These are phyloP conservation scores for Pichia sp. DNA, from an alignment of 1,139 yeast species.

Conservation along the genomic window DNA sequence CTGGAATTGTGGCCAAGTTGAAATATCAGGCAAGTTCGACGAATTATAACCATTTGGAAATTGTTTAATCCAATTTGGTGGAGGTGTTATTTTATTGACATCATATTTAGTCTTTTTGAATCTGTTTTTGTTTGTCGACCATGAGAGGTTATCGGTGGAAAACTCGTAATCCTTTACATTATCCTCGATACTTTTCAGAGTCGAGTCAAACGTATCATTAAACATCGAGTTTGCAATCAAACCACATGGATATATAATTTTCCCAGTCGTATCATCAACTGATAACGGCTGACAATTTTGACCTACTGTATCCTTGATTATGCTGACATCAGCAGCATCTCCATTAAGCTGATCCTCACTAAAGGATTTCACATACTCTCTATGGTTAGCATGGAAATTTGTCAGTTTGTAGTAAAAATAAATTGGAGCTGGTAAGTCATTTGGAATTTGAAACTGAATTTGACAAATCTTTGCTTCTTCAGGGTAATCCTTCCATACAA, in stretches of 20 bases:
- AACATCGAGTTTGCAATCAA: constrained; percentile 88
- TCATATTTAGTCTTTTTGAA: constrained; percentile 73
- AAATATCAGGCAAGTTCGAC: constrained; percentile 74
- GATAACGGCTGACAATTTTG: constrained; percentile 86
- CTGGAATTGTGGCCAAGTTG: constrained; percentile 76
- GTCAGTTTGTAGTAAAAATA: constrained; percentile 74
- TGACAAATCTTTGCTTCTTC: constrained; percentile 62
- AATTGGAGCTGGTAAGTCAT: constrained; percentile 65
- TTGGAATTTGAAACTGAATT: constrained; percentile 73
- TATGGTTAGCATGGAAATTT: constrained; percentile 85
- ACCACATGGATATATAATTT: constrained; percentile 85
- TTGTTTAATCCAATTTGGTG: constrained; percentile 84
- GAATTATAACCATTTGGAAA: constrained; percentile 89
- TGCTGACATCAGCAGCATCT: constrained; percentile 43
- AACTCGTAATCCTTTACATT: constrained; percentile 44
- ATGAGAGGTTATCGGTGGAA: constrained; percentile 70
- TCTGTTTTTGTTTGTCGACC: constrained; percentile 74
- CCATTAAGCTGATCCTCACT: constrained; percentile 90
- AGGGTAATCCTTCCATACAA: constrained; percentile 34
- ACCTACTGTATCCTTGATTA: constrained; percentile 61
- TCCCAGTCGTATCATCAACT: constrained; percentile 36
- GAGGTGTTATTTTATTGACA: constrained; percentile 75
- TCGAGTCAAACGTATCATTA: constrained; percentile 64
- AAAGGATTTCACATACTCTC: constrained; percentile 85
- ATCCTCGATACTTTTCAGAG: constrained; percentile 40